Percentiles rank a stretch among this genome's conserved stretches.
These are phyloP conservation scores for Cynanchum wilfordii DNA, from an alignment of 257 asterid species.

Conservation along the genomic window DNA sequence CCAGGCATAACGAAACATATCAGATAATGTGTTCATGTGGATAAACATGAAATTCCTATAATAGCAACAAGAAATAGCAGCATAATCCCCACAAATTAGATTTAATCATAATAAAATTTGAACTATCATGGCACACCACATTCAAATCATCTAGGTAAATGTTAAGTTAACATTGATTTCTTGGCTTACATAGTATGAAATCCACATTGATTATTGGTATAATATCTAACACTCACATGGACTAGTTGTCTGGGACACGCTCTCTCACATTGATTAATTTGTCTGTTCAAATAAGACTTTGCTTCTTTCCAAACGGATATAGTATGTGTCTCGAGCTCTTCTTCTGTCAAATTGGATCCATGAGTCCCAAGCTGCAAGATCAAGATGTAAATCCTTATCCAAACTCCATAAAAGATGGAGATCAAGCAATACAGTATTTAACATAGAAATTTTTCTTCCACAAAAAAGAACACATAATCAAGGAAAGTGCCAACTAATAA, in stretches of 20 bases:
- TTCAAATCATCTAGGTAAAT: neutral
- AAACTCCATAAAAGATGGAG: constrained; percentile 1
- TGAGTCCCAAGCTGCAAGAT: constrained; percentile 32
- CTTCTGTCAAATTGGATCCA: constrained; percentile 32
- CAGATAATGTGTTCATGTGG: neutral
- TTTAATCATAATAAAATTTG: neutral
- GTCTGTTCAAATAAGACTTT: constrained; percentile 16
- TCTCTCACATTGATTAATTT: constrained; percentile 16
- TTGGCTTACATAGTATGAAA: neutral
- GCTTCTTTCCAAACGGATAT: constrained; percentile 36
- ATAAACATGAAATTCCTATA: neutral
- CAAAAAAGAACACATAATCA: neutral
- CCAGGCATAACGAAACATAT: neutral
- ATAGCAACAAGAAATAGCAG: neutral
- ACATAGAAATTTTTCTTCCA: neutral
- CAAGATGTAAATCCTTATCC: neutral
- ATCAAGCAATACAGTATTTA: neutral
- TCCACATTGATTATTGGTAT: neutral
- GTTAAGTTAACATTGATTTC: neutral
- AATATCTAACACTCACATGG: constrained; percentile 51
- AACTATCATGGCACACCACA: neutral
- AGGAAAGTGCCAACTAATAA: neutral
- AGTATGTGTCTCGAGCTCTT: constrained; percentile 33
- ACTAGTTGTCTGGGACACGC: constrained; percentile 43
- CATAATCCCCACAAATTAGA: neutral